Evolutionary conservation across 768 basidiomycete species (phyloP).

Genomic region (Brasilioporus rufonigricans): DNA sequence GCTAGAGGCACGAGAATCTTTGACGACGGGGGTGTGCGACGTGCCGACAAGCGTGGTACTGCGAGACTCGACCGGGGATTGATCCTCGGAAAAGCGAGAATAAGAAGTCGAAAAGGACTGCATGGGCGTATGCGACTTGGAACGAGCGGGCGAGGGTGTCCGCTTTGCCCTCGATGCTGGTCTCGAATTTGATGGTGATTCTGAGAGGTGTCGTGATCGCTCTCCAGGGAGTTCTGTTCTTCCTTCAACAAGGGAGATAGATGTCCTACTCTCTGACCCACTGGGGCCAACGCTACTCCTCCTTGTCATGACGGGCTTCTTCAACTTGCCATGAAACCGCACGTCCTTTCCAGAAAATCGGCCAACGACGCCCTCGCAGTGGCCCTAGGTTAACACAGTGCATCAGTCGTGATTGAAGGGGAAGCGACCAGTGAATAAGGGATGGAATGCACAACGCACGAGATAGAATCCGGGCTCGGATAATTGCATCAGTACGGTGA

Average conservation of each 20-base stretch:
- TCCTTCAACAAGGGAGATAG: conserved; percentile 19
- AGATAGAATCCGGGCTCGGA: conserved; percentile 56
- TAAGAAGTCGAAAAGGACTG: conserved; percentile 17
- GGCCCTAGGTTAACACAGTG: conserved; percentile 50
- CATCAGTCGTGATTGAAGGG: conserved; percentile 3
- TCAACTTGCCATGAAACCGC: conserved; percentile 68
- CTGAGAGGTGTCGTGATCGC: conserved; percentile 6
- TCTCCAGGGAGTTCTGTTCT: conserved; percentile 1
- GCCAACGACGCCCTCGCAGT: conserved; percentile 86
- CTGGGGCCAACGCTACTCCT: conserved; percentile 33
- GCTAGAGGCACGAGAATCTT: neutral
- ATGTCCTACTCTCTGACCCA: conserved; percentile 10
- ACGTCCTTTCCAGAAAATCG: conserved; percentile 65
- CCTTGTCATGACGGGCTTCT: conserved; percentile 78
- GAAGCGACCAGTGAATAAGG: too few species aligned
- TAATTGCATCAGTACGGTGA: conserved; percentile 74
- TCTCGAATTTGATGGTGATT: conserved; percentile 17
- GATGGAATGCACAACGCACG: conserved; percentile 50
- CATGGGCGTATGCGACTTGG: conserved; percentile 12
- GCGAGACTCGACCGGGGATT: neutral
- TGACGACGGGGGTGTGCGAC: neutral
- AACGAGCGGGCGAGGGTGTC: conserved; percentile 15
- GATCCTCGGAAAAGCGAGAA: conserved; percentile 18
- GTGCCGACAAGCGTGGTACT: conserved; percentile 2
- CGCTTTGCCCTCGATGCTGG: conserved; percentile 20